Conservation (phyloP, 2,329 filamentous ascomycete genomes). For the Trichoderma semiorbis region DNA sequence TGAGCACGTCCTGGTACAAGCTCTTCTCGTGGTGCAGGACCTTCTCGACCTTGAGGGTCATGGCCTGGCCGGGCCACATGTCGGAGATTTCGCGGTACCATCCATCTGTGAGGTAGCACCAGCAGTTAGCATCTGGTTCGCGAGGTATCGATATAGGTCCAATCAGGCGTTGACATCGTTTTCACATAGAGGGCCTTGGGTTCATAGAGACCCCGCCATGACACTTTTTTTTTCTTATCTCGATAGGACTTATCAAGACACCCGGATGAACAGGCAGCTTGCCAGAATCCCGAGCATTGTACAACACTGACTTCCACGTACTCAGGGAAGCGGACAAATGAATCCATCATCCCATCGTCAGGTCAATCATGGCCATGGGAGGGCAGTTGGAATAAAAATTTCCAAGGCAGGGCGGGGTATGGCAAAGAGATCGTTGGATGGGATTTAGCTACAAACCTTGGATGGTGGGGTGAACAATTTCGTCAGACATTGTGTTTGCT, state of each 20-base stretch:
- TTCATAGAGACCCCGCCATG: background rate
- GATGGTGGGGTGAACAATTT: constrained; percentile 74
- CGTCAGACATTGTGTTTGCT: constrained; percentile 53
- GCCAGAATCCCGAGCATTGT: background rate
- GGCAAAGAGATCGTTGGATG: background rate
- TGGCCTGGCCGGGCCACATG: constrained; percentile 99
- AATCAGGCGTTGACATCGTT: background rate
- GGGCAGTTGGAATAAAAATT: constrained; percentile 18
- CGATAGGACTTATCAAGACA: background rate
- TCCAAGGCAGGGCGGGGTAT: constrained; percentile 21
- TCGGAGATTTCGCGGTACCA: constrained; percentile 99
- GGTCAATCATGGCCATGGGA: constrained; percentile 17
- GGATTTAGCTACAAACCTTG: constrained; percentile 45
- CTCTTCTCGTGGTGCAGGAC: constrained; percentile 99
- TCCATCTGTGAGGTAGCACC: constrained; percentile 67
- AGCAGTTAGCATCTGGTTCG: background rate
- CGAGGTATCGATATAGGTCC: background rate
- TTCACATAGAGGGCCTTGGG: background rate
- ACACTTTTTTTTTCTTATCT: constrained; percentile 1
- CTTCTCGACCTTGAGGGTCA: constrained; percentile 97
- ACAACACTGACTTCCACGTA: background rate
- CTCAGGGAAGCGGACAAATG: background rate
- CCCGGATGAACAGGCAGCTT: background rate
- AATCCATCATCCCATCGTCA: background rate
- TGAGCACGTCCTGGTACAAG: constrained; percentile 97